Conservation (phyloP, 805 yeast species). For the Yamadazyma scolyti region DNA sequence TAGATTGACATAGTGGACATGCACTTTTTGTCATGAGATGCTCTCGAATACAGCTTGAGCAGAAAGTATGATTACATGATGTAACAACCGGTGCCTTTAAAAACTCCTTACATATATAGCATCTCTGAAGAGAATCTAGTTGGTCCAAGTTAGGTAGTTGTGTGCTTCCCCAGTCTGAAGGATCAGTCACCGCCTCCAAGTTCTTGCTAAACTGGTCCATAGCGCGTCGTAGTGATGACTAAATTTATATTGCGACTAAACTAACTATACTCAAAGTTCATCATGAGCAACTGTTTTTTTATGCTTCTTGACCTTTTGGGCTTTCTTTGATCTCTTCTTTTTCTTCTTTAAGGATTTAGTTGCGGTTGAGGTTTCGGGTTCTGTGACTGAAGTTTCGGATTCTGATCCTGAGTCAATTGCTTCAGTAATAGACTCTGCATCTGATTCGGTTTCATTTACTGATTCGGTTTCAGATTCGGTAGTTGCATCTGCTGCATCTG, state of each 20-base stretch:
- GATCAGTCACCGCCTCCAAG: slow-evolving; percentile 43
- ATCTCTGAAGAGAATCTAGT: slow-evolving; percentile 69
- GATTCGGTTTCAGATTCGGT: slow-evolving; percentile 1
- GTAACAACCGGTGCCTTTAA: slow-evolving; percentile 77
- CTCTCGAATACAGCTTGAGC: slow-evolving; percentile 81
- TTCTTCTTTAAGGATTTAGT: not conserved
- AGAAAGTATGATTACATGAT: slow-evolving; percentile 84
- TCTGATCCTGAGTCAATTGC: slow-evolving; percentile 1
- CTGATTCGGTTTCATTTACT: not conserved
- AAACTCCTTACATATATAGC: slow-evolving; percentile 86
- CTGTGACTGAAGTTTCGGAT: slow-evolving; percentile 1
- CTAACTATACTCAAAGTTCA: slow-evolving; percentile 9
- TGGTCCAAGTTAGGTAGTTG: slow-evolving; percentile 52
- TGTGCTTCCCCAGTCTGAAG: slow-evolving; percentile 65
- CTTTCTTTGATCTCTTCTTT: slow-evolving; percentile 5
- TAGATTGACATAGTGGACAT: slow-evolving; percentile 78
- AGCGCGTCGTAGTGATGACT: slow-evolving; percentile 1
- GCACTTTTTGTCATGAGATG: slow-evolving; percentile 53
- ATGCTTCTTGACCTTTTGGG: slow-evolving; percentile 3
- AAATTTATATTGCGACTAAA: too few relatives aligned
- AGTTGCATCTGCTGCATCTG: not conserved
- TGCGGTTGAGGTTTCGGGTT: slow-evolving; percentile 1
- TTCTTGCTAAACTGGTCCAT: slow-evolving; percentile 1
- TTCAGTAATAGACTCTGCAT: slow-evolving; percentile 2
- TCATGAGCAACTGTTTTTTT: slow-evolving; percentile 9